Percentiles rank a stretch among this genome's conserved stretches.
Evolutionary conservation across 306 rosid species (phyloP).

Genomic region (Quercus robur): DNA sequence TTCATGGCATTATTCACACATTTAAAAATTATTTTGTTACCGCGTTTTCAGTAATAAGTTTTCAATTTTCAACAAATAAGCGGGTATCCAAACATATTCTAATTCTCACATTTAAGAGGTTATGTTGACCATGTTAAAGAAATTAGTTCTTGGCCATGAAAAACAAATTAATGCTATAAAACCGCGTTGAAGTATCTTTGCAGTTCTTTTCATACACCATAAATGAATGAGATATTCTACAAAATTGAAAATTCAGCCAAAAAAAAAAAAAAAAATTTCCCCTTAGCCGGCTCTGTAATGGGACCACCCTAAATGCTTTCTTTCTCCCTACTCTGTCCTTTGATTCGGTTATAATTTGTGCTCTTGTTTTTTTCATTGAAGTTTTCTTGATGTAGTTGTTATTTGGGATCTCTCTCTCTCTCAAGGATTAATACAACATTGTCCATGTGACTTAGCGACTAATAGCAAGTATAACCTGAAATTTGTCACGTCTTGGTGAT

Average conservation of each 20-base stretch:
- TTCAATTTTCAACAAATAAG: too few species aligned
- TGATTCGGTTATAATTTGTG: constrained; percentile 28
- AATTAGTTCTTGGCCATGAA: constrained; percentile 4
- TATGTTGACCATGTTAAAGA: constrained; percentile 1
- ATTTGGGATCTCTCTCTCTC: not conserved
- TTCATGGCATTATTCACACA: too few species aligned
- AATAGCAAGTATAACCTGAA: not conserved
- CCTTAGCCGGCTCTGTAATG: constrained; percentile 63
- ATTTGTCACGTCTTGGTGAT: not conserved
- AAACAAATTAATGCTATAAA: not conserved
- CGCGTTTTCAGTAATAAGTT: too few species aligned
- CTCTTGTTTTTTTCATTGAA: constrained; percentile 31
- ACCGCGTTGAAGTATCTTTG: constrained; percentile 26
- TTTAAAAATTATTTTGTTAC: too few species aligned
- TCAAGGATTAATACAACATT: not conserved
- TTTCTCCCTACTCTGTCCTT: constrained; percentile 4
- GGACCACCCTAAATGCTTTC: constrained; percentile 14
- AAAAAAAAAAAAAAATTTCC: constrained; percentile 10
- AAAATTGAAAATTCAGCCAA: not conserved
- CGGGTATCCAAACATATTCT: too few species aligned
- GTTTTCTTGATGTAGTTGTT: constrained; percentile 21
- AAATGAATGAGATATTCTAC: not conserved
- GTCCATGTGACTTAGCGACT: not conserved
- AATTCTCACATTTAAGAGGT: not conserved
- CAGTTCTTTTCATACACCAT: constrained; percentile 7